phyloP scores from a whole-genome alignment of 1,284 basidiomycete genomes.

The Agaricales sp. region DNA sequence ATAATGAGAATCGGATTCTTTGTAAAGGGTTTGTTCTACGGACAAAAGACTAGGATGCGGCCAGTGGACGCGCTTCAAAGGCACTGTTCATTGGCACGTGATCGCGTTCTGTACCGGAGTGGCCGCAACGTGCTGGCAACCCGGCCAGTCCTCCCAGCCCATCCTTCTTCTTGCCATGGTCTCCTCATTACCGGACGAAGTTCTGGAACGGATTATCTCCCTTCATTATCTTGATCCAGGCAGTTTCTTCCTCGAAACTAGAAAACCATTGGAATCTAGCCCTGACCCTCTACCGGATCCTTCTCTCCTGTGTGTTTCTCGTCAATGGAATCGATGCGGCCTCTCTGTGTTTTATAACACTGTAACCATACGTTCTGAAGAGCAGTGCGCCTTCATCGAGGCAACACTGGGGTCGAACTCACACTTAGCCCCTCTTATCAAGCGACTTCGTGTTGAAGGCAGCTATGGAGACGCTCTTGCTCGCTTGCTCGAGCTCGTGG shows the following conservation, averaged over 20 bases:
- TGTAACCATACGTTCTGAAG: not conserved
- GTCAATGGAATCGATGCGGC: not conserved
- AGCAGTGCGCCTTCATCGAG: not conserved
- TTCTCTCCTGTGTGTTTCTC: not conserved
- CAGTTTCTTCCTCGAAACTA: not conserved
- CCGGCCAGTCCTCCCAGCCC: no score
- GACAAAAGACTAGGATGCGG: no score
- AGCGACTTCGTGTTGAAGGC: not conserved
- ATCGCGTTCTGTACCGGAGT: no score
- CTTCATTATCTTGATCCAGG: not conserved
- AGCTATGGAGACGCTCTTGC: not conserved
- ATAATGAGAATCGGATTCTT: no score
- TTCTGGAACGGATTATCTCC: not conserved
- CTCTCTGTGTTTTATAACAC: not conserved
- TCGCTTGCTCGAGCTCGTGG: not conserved
- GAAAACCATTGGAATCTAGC: not conserved
- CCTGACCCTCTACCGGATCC: not conserved
- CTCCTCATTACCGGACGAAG: not conserved
- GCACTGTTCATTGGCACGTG: no score
- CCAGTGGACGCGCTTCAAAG: no score
- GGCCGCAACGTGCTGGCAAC: no score
- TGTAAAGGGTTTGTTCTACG: no score
- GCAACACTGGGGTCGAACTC: not conserved
- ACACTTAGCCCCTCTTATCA: not conserved
- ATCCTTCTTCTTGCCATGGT: no score